Conservation (phyloP, 2,329 filamentous ascomycete genomes). For the Fusarium haematococcum region DNA sequence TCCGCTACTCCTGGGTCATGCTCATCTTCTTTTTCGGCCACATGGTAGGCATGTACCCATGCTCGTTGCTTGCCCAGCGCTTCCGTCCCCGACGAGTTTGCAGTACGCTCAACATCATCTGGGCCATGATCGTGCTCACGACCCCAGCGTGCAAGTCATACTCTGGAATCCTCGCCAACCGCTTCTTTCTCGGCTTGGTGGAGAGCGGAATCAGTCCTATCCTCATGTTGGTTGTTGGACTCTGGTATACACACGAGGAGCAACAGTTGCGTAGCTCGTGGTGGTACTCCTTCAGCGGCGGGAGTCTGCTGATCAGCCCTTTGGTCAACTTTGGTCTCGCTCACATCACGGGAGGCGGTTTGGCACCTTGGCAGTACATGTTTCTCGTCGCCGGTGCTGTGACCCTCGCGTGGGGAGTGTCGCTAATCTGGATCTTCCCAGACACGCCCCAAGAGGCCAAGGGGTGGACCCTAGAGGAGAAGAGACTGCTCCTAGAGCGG, state of each 20-base stretch:
- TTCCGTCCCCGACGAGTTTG: background rate
- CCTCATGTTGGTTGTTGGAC: background rate
- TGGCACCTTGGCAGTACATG: background rate
- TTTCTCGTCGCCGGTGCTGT: background rate
- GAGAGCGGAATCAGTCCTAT: background rate
- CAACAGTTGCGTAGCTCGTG: background rate
- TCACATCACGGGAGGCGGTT: background rate
- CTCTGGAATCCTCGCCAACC: background rate
- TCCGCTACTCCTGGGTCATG: background rate
- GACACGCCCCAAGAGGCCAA: background rate
- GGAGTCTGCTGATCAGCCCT: background rate
- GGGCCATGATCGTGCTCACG: background rate
- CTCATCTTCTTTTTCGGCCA: background rate
- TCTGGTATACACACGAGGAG: background rate
- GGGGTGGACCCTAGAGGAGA: background rate
- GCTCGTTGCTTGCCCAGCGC: background rate
- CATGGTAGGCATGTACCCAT: background rate
- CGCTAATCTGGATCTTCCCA: background rate
- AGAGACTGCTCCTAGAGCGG: background rate
- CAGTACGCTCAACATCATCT: background rate
- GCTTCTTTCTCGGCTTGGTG: background rate
- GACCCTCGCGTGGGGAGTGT: background rate
- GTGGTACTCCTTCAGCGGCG: background rate
- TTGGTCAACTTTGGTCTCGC: background rate
- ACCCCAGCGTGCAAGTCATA: background rate